Evolutionary conservation across 2,329 filamentous ascomycete species (phyloP), one percentile per base, ranked within the genome.

Genomic region (Drechslerella coelobrocha): DNA sequence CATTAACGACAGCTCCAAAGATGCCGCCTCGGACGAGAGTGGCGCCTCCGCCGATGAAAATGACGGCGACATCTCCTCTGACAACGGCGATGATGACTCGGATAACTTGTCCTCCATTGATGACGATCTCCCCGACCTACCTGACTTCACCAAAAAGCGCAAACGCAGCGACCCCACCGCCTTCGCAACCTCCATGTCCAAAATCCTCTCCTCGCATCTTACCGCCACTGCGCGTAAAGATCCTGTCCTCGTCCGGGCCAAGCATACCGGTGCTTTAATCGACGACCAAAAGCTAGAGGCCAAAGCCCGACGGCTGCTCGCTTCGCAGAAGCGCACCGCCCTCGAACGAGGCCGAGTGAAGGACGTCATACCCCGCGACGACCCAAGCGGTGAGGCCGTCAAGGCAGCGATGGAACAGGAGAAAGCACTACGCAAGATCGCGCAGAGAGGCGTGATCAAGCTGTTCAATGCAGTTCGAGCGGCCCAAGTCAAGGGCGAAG

Each of bases 401-500:
- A 80, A 83, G 61, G 85, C 84, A 19, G 84, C 84, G 24, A 81
- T 81, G 14, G 81, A 84, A 73, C 83, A 85, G 24, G 75, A 76
- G 56, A 74, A 72, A 52, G 66, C 26, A 27, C 51, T 76, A 51
- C 63, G 68, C 39, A 73, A 72, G 54, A 73, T 75, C 37, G 74
- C 74, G 24, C 74, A 74, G 45, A 74, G 73, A 43, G 74, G 74
- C 66, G 94, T 99, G 41, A 89, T 97, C 23, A 95, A 93, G 82
- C 83, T 99, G 66, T 99, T 99, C 81, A 97, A 97, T 79, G 94
- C 94, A 0, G 92, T 99, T 29, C 84, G 93, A 47, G 91, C 91
- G 21, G 92, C 94, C 12, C 94, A 99, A 80, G 89, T 97, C 63
- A 90, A 92, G 79, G 92, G 89, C 1, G 85, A 88, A 68, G 88